phyloP scores from a whole-genome alignment of 2,329 filamentous ascomycete species.

The Phaeosphaeria sp. region DNA sequence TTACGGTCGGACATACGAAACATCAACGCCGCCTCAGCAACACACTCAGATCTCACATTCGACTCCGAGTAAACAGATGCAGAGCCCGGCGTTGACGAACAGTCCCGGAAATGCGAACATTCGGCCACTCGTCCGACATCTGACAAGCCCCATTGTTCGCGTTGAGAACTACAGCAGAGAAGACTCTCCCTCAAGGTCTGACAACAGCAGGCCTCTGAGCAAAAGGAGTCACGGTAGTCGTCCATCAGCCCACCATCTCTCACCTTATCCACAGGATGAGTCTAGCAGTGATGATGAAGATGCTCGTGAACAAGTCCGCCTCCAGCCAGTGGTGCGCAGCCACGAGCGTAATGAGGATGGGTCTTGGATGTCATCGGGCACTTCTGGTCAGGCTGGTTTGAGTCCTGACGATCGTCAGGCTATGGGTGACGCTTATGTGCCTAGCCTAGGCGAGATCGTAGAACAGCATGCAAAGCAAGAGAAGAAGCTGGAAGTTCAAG shows the following conservation, averaged over 20 bases:
- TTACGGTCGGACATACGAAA: slow-evolving; percentile 24
- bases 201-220: slow-evolving; percentile 42
- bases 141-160: slow-evolving; percentile 49
- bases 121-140: slow-evolving; percentile 36
- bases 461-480: slow-evolving; percentile 55
- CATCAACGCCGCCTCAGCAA: slow-evolving; percentile 37
- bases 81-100: slow-evolving; percentile 49
- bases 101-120: slow-evolving; percentile 39
- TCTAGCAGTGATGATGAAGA: slow-evolving; percentile 43
- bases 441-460: slow-evolving; percentile 60
- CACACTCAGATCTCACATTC: slow-evolving; percentile 26
- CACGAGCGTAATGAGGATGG: slow-evolving; percentile 53
- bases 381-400: slow-evolving; percentile 54
- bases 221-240: slow-evolving; percentile 45
- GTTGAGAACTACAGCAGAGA: slow-evolving; percentile 47
- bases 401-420: slow-evolving; percentile 54
- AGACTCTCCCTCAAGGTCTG: slow-evolving; percentile 43
- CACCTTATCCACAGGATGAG: slow-evolving; percentile 45
- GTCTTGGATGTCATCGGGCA: slow-evolving; percentile 51
- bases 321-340: slow-evolving; percentile 39
- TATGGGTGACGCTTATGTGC: slow-evolving; percentile 51
- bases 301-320: slow-evolving; percentile 22
- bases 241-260: slow-evolving; percentile 46
- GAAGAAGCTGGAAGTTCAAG: slow-evolving; percentile 61
- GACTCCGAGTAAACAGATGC: slow-evolving; percentile 43